phyloP scores from a whole-genome alignment of 2,329 filamentous ascomycete genomes.

The Fonsecaea multimorphosa region DNA sequence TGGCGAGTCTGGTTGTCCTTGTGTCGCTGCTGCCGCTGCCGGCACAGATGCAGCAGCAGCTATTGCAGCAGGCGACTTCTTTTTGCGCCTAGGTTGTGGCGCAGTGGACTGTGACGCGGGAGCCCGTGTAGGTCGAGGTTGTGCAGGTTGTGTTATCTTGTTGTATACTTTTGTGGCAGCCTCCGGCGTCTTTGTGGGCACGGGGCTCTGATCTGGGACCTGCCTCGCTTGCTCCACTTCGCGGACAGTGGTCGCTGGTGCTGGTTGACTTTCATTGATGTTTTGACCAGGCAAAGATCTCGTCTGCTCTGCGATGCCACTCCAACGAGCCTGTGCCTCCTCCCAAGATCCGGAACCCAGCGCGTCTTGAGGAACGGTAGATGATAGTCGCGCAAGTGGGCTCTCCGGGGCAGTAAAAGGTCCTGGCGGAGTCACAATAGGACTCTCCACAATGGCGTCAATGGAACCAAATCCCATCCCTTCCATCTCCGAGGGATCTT shows the following conservation, averaged over 20 bases:
- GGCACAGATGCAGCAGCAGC: conserved; percentile 32
- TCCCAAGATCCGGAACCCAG: conserved; percentile 38
- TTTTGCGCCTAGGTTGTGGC: conserved; percentile 28
- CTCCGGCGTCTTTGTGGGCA: not conserved
- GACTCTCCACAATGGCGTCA: conserved; percentile 55
- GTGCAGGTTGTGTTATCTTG: conserved; percentile 4
- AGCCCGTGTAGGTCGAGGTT: not conserved
- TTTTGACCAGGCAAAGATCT: conserved; percentile 14
- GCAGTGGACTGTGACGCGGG: not conserved
- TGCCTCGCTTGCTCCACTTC: conserved; percentile 1
- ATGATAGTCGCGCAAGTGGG: conserved; percentile 25
- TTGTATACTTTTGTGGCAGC: not conserved
- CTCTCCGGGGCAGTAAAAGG: conserved; percentile 30
- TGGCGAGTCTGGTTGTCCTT: conserved; percentile 17
- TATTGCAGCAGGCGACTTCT: conserved; percentile 30
- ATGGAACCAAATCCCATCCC: conserved; percentile 57
- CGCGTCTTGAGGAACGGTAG: conserved; percentile 11
- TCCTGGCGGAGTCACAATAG: conserved; percentile 27
- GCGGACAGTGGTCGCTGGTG: not conserved
- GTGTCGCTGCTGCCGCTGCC: conserved; percentile 11
- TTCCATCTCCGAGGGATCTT: conserved; percentile 43
- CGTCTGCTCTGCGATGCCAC: conserved; percentile 36
- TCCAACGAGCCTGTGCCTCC: conserved; percentile 42
- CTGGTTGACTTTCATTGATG: not conserved
- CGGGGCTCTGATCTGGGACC: conserved; percentile 9